Evolutionary conservation across 305 asterid species (phyloP).

Genomic region (Fraxinus floribunda): DNA sequence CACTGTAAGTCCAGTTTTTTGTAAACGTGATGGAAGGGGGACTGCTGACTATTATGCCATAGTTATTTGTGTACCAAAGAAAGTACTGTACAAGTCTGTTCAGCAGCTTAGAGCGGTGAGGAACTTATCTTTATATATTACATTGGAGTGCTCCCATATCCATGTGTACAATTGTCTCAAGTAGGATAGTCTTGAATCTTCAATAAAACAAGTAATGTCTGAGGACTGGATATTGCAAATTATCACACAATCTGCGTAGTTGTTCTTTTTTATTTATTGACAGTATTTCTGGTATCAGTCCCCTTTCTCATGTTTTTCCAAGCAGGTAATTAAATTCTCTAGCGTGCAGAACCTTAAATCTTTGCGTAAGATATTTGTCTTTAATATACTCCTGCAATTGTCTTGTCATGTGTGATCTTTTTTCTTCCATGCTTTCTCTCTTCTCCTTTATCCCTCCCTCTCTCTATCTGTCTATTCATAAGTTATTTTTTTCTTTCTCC

Average conservation of each 20-base stretch:
- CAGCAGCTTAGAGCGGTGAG: conserved; percentile 93
- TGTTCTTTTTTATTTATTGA: neutral
- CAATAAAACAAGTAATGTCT: neutral
- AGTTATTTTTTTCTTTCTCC: neutral
- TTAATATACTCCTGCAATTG: neutral
- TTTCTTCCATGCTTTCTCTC: neutral
- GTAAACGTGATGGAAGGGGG: conserved; percentile 56
- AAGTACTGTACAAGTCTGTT: conserved; percentile 81
- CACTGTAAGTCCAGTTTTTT: conserved; percentile 82
- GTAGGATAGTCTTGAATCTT: neutral
- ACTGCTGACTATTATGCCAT: conserved; percentile 70
- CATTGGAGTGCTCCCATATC: neutral
- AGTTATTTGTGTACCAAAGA: conserved; percentile 87
- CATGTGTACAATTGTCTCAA: neutral
- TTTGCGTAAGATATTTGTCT: neutral
- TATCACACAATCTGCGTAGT: neutral
- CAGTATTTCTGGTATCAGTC: neutral
- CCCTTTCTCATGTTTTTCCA: neutral
- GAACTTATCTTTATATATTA: neutral
- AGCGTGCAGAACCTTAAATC: neutral
- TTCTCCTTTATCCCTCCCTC: neutral
- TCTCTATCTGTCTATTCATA: neutral
- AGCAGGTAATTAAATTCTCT: neutral
- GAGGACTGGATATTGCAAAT: neutral
- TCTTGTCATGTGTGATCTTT: neutral